Base-by-base conservation (phyloP, 2,329 filamentous ascomycete genomes). In the Penicillium sp. region DNA sequence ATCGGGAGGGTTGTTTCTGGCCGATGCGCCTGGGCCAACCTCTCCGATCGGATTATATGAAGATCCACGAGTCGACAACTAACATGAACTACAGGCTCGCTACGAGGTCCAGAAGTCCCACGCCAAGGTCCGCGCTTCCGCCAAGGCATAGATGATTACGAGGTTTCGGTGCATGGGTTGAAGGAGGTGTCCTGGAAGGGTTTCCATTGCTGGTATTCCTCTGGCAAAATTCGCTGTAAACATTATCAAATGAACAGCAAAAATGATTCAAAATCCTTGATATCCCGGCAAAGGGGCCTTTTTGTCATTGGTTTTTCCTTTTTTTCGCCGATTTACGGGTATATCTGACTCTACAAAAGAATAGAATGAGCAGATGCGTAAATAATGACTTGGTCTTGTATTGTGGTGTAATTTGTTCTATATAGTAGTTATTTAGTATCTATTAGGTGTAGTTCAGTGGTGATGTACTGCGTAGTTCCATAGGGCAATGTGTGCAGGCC, bases 101-200 rank as follows among this genome's bases (percentile, higher is more conserved):
- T 97, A 95, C 80, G 91, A 96, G 83, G 87, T 95, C 78, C 87
- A 87, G 80, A 97, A 96, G 87, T 86, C 89, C 70, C 82, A 95
- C 73, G 89, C 90, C 74, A 95, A 95, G 84, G 80, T 95, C 78
- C 88, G 87, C 68, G 86, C 86, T 68, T 85, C 87, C 75, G 88
- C 87, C 75, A 89, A 87, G 72, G 74, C 65, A 62, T 68, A 66
- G 61, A 67, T 62, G 63, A 63, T 66, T 60, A 67, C 62, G 65
- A 66, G 63, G 65, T 64, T 61, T 67, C 63, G 66, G 67, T 70
- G 68, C 66, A 69, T 71, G 66, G 69, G 68, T 67, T 68, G 67
- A 71, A 62, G 64, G 68, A 66, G 67, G 66, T 69, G 62, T 64
- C 64, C 67, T 65, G 64, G 66, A 67, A 61, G 65, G 64, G 63